Conservation (phyloP, 2,329 filamentous ascomycete species). For the Cryphonectria naterciae region DNA sequence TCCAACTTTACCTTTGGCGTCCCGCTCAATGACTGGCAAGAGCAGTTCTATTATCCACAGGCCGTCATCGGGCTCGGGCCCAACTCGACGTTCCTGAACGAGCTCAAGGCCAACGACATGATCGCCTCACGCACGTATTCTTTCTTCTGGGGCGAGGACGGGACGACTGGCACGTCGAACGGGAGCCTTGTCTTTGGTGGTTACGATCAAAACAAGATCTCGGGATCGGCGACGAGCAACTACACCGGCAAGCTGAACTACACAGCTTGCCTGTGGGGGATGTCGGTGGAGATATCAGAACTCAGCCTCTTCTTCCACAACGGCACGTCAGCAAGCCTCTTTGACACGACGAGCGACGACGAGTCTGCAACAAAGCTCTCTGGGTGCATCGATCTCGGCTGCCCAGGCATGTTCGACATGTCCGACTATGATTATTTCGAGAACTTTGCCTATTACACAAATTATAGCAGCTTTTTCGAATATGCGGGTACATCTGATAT, state of each 20-base stretch:
- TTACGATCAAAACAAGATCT: conserved; percentile 20
- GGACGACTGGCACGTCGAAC: conserved; percentile 14
- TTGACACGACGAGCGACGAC: not conserved
- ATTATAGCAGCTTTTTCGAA: not conserved
- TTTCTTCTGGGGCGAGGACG: conserved; percentile 39
- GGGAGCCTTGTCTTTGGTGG: conserved; percentile 23
- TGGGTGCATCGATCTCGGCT: conserved; percentile 3
- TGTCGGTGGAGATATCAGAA: not conserved
- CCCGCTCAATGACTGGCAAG: conserved; percentile 32
- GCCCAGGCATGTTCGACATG: conserved; percentile 12
- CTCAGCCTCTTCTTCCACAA: conserved; percentile 10
- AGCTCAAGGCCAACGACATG: conserved; percentile 33
- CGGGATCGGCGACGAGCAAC: conserved; percentile 5
- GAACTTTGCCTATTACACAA: not conserved
- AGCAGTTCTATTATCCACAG: conserved; percentile 34
- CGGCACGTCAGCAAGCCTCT: not conserved
- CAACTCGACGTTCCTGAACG: conserved; percentile 38
- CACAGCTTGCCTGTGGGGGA: conserved; percentile 1
- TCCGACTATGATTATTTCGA: conserved; percentile 5
- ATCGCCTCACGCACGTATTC: conserved; percentile 38
- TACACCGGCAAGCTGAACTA: conserved; percentile 15
- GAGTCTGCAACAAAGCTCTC: not conserved
- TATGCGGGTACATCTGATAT: not conserved
- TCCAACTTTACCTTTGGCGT: conserved; percentile 32
- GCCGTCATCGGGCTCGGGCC: conserved; percentile 36